phyloP scores from a whole-genome alignment of 169 alveolate genomes.

The Neospora caninum region DNA sequence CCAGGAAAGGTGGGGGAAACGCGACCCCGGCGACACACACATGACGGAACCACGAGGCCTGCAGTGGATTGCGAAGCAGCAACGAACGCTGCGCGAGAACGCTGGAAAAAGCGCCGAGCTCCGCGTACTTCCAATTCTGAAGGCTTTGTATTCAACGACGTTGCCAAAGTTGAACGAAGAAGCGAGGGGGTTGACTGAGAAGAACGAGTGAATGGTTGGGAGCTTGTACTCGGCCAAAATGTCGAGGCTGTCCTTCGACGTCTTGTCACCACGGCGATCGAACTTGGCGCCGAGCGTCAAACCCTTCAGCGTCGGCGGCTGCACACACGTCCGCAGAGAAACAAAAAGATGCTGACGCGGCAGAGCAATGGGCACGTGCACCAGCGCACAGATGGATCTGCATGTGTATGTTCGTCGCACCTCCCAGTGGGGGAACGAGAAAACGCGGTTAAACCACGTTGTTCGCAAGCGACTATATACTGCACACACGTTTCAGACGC shows the following conservation, averaged over 20 bases:
- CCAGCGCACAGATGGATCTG: not conserved
- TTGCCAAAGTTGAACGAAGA: slow-evolving; percentile 18
- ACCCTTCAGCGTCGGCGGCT: slow-evolving; percentile 47
- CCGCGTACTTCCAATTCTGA: slow-evolving; percentile 20
- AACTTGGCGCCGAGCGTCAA: slow-evolving; percentile 49
- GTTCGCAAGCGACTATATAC: no score
- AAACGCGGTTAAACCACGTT: no score
- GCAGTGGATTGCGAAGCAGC: no score
- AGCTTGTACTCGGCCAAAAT: slow-evolving; percentile 47
- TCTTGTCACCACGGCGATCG: slow-evolving; percentile 57
- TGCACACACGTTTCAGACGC: no score
- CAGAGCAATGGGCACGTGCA: not conserved
- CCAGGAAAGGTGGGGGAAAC: no score
- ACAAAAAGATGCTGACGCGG: not conserved
- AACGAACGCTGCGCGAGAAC: no score
- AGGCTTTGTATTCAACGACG: slow-evolving; percentile 29
- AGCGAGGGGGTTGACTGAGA: slow-evolving; percentile 26
- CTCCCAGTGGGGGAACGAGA: no score
- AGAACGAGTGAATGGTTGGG: slow-evolving; percentile 50
- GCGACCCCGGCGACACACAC: no score
- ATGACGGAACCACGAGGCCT: no score
- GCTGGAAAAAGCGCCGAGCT: no score
- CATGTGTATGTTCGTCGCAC: no score
- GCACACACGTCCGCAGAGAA: not conserved
- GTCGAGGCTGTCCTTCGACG: slow-evolving; percentile 44